A percentile compares a stretch with the other conserved stretches of the same genome.
phyloP scores from a whole-genome alignment of 2,329 filamentous ascomycete species.

The Dothistroma septosporum region DNA sequence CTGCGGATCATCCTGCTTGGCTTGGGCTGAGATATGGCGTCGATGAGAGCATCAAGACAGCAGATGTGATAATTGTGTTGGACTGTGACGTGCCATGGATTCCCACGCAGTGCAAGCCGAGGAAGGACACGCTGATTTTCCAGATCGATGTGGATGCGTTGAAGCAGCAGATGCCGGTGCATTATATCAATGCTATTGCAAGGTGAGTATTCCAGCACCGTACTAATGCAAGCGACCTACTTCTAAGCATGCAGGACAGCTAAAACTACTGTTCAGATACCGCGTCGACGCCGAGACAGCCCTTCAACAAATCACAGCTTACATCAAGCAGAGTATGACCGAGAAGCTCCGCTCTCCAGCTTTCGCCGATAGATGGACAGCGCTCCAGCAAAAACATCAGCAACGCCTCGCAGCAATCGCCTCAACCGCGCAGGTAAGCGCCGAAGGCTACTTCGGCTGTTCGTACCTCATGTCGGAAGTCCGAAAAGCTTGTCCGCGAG shows the following conservation, averaged over 20 bases:
- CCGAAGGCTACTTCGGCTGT: constrained; percentile 59
- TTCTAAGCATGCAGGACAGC: background rate
- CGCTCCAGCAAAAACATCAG: constrained; percentile 56
- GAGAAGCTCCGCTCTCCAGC: constrained; percentile 34
- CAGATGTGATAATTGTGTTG: constrained; percentile 79
- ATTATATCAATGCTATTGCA: constrained; percentile 52
- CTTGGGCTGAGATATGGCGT: constrained; percentile 66
- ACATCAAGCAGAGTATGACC: constrained; percentile 51
- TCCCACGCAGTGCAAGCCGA: constrained; percentile 65
- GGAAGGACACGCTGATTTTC: constrained; percentile 54
- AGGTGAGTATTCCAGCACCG: constrained; percentile 25
- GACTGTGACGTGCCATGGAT: constrained; percentile 95
- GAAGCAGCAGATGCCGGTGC: constrained; percentile 59
- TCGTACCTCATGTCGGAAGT: constrained; percentile 55
- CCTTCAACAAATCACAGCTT: constrained; percentile 62
- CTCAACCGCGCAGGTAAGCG: constrained; percentile 54
- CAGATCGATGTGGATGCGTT: constrained; percentile 65
- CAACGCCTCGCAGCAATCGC: constrained; percentile 59
- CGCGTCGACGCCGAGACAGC: constrained; percentile 52
- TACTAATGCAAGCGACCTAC: background rate
- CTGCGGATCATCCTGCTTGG: constrained; percentile 60
- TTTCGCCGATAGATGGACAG: constrained; percentile 46
- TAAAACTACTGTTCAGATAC: constrained; percentile 31
- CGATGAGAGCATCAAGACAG: constrained; percentile 67
- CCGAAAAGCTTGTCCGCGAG: constrained; percentile 54